These are phyloP conservation scores for Amylostereum areolatum DNA, from an alignment of 1,284 basidiomycete species.

Conservation along the genomic window DNA sequence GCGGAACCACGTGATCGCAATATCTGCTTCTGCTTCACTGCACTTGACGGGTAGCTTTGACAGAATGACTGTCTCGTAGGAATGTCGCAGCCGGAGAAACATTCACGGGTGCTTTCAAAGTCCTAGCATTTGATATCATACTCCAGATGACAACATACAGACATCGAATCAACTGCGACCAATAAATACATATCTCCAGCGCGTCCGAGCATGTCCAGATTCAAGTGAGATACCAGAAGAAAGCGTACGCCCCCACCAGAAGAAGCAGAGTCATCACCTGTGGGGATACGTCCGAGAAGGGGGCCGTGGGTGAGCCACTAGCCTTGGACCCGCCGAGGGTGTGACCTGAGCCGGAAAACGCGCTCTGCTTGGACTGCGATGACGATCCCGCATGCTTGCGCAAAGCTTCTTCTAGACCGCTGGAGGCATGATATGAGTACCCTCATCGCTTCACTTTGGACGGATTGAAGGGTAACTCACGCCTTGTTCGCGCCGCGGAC, in stretches of 20 bases:
- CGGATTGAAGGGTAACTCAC: conserved; percentile 31
- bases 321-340: conserved; percentile 48
- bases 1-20: conserved; percentile 3
- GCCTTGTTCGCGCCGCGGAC: conserved; percentile 61
- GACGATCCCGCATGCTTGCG: conserved; percentile 38
- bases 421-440: conserved; percentile 18
- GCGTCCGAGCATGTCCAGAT: no score
- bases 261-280: conserved; percentile 59
- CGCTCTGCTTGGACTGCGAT: conserved; percentile 27
- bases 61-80: no score
- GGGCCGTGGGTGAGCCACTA: conserved; percentile 18
- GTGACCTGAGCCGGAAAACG: conserved; percentile 67
- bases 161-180: no score
- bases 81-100: no score
- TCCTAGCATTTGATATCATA: no score
- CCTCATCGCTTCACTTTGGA: neutral
- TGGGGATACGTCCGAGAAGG: conserved; percentile 46
- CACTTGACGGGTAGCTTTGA: no score
- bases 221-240: conserved; percentile 53
- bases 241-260: conserved; percentile 52
- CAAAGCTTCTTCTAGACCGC: conserved; percentile 53
- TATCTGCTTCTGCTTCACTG: no score
- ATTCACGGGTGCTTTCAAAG: no score
- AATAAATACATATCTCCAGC: no score
- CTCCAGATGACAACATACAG: conserved; percentile 9